phyloP scores from a whole-genome alignment of 164 flowering plant species.

The Vitis vinifera region ASM3070453v1 NC_081817.1:2717501-2718000 shows the following conservation, averaged over 20 bases:
- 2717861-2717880: slow-evolving; percentile 96
- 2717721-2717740: neutral
- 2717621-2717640: too few species aligned
- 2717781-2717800: slow-evolving; percentile 64
- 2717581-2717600: too few species aligned
- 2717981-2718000: too few species aligned
- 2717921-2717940: slow-evolving; percentile 52
- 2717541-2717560: too few species aligned
- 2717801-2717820: slow-evolving; percentile 48
- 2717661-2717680: too few species aligned
- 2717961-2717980: slow-evolving; percentile 32
- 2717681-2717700: too few species aligned
- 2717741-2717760: neutral
- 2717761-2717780: slow-evolving; percentile 81
- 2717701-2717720: neutral
- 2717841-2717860: slow-evolving; percentile 90
- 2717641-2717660: too few species aligned
- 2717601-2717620: too few species aligned
- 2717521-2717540: too few species aligned
- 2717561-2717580: too few species aligned
- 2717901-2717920: slow-evolving; percentile 49
- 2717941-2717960: slow-evolving; percentile 47
- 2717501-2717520: too few species aligned
- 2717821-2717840: slow-evolving; percentile 42
- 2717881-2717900: slow-evolving; percentile 72